Percentiles rank a stretch among this genome's conserved stretches.
Evolutionary conservation across 176 grass and related monocot species (phyloP).

Genomic region (Paspalum vaginatum): DNA sequence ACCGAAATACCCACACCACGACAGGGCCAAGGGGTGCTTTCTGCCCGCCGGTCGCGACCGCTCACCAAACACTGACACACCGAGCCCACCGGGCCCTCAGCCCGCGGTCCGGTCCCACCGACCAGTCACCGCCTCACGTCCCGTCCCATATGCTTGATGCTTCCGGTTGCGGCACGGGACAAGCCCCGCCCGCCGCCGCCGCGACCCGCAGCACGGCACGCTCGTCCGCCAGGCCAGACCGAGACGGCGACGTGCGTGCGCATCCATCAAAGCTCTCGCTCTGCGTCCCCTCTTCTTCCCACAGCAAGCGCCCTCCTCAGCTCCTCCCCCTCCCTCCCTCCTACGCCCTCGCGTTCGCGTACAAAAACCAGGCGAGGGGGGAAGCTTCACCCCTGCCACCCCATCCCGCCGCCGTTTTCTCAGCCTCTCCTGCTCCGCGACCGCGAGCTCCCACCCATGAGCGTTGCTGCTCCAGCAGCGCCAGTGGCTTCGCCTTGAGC

Average conservation of each 20-base stretch:
- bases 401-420: conserved; percentile 4
- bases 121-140: background rate
- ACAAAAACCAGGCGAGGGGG: conserved; percentile 26
- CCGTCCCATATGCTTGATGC: background rate
- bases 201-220: conserved; percentile 41
- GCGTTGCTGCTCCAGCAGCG: background rate
- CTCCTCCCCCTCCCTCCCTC: background rate
- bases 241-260: conserved; percentile 49
- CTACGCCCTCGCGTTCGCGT: background rate
- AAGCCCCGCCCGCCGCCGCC: background rate
- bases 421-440: background rate
- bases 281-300: background rate
- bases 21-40: no score
- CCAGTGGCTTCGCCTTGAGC: background rate
- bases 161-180: background rate
- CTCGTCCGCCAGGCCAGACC: no score
- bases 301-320: background rate
- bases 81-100: background rate
- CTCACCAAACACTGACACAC: background rate
- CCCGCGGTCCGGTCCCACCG: background rate
- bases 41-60: no score
- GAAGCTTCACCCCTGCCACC: conserved; percentile 30
- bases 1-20: no score
- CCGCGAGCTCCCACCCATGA: background rate
- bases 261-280: conserved; percentile 7